Evolutionary conservation across 2,329 filamentous ascomycete species (phyloP).

Genomic region (Neodidymelliopsis sp.): DNA sequence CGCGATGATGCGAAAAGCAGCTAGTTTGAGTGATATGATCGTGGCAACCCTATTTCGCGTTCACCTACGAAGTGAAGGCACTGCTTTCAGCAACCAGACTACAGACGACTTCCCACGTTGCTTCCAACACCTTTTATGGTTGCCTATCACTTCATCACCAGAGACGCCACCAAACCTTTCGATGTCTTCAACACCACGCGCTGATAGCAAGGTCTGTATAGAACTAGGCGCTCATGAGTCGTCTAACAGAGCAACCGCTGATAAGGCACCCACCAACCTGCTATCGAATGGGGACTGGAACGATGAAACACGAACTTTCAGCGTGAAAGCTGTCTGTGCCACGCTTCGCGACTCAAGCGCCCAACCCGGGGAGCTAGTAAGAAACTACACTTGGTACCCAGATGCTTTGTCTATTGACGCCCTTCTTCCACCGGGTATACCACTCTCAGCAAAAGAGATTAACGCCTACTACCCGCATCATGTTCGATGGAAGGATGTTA

Average conservation of each 20-base stretch:
- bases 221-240: too few relatives aligned
- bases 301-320: background rate
- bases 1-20: too few relatives aligned
- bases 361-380: background rate
- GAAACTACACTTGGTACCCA: constrained; percentile 26
- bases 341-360: background rate
- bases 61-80: too few relatives aligned
- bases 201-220: too few relatives aligned
- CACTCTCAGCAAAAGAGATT: constrained; percentile 36
- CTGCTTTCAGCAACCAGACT: too few relatives aligned
- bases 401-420: constrained; percentile 29
- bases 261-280: background rate
- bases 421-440: constrained; percentile 36
- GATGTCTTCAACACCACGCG: too few relatives aligned
- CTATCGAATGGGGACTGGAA: background rate
- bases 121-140: too few relatives aligned
- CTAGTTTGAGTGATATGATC: too few relatives aligned
- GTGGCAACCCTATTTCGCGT: too few relatives aligned
- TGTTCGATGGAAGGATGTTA: constrained; percentile 30
- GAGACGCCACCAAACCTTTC: too few relatives aligned
- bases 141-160: too few relatives aligned
- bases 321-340: background rate
- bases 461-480: constrained; percentile 40
- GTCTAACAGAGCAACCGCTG: too few relatives aligned
- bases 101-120: background rate